Percentiles rank a stretch among this genome's conserved stretches.
Conservation (phyloP, 2,329 filamentous ascomycete genomes). For the Nigrospora oryzae region DNA sequence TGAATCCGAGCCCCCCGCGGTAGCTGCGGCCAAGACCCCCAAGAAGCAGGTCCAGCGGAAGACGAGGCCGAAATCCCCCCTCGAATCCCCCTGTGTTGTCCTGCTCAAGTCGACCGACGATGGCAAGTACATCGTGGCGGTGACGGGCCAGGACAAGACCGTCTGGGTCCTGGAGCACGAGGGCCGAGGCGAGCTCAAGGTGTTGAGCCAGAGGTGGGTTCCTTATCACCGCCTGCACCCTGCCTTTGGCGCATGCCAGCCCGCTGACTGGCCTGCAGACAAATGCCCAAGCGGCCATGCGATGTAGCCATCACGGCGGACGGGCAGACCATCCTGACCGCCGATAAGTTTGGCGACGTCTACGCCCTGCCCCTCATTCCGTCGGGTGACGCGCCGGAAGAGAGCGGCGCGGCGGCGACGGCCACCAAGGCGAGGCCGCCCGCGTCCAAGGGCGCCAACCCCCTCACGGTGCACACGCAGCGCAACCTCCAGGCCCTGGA, state of each 20-base stretch:
- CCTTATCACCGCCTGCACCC: background rate
- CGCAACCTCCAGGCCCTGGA: slow-evolving; percentile 53
- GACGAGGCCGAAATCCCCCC: background rate
- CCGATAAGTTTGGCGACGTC: slow-evolving; percentile 96
- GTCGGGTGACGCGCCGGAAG: slow-evolving; percentile 2
- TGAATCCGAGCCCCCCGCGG: background rate
- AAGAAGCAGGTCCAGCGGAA: background rate
- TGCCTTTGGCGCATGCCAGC: background rate
- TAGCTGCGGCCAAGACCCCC: background rate
- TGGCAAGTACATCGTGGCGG: slow-evolving; percentile 61
- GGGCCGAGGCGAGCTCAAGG: slow-evolving; percentile 48
- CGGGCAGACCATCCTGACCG: slow-evolving; percentile 65
- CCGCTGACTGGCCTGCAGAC: slow-evolving; percentile 36
- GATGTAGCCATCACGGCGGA: slow-evolving; percentile 64
- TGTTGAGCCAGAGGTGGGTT: slow-evolving; percentile 63
- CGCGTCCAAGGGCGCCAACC: slow-evolving; percentile 42
- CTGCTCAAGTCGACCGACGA: slow-evolving; percentile 57
- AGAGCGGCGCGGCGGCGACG: background rate
- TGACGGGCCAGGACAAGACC: slow-evolving; percentile 87
- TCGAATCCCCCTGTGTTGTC: slow-evolving; percentile 39
- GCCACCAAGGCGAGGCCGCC: slow-evolving; percentile 11
- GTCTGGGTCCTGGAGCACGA: slow-evolving; percentile 73
- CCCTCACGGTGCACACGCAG: slow-evolving; percentile 54
- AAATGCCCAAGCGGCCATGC: slow-evolving; percentile 85
- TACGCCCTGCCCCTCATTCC: slow-evolving; percentile 72